A percentile compares a stretch with the other conserved stretches of the same genome.
These are phyloP conservation scores for Phytophthora brassicae DNA, from an alignment of 352 stramenopile genomes.

Conservation along the genomic window DNA sequence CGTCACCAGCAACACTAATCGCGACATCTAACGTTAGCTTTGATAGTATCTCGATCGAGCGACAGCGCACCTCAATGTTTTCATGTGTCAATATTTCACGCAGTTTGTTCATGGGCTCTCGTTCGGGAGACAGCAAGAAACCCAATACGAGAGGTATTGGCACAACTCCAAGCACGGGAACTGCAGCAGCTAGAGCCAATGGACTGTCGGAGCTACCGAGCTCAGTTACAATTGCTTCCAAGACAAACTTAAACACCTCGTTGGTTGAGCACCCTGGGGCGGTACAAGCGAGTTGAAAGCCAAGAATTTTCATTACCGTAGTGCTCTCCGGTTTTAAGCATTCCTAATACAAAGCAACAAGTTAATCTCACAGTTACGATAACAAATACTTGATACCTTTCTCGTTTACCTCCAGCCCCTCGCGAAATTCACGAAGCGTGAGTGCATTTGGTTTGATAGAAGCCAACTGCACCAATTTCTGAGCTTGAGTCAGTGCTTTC, in stretches of 20 bases:
- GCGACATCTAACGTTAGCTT: conserved; percentile 54
- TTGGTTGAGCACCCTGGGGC: conserved; percentile 56
- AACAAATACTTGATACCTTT: not conserved
- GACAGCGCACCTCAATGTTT: conserved; percentile 55
- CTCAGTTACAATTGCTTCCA: conserved; percentile 65
- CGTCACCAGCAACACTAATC: conserved; percentile 51
- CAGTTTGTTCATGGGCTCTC: conserved; percentile 82
- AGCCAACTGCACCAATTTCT: conserved; percentile 63
- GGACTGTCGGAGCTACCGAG: conserved; percentile 71
- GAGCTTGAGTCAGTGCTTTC: conserved; percentile 55
- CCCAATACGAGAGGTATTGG: conserved; percentile 59
- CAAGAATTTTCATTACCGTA: conserved; percentile 60
- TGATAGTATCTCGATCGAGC: conserved; percentile 60
- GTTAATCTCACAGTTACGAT: not conserved
- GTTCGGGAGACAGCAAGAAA: conserved; percentile 67
- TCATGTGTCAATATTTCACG: conserved; percentile 68
- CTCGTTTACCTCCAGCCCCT: conserved; percentile 49
- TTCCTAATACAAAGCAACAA: conserved; percentile 37
- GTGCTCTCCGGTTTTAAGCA: conserved; percentile 69
- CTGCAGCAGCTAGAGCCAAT: conserved; percentile 44
- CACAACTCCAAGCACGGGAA: conserved; percentile 59
- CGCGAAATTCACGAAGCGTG: conserved; percentile 58
- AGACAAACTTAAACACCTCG: conserved; percentile 62
- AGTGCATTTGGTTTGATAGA: conserved; percentile 55
- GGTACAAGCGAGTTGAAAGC: conserved; percentile 65